These are phyloP conservation scores for Delitschia confertaspora DNA, from an alignment of 495 filamentous ascomycete genomes.

Conservation along the genomic window DNA sequence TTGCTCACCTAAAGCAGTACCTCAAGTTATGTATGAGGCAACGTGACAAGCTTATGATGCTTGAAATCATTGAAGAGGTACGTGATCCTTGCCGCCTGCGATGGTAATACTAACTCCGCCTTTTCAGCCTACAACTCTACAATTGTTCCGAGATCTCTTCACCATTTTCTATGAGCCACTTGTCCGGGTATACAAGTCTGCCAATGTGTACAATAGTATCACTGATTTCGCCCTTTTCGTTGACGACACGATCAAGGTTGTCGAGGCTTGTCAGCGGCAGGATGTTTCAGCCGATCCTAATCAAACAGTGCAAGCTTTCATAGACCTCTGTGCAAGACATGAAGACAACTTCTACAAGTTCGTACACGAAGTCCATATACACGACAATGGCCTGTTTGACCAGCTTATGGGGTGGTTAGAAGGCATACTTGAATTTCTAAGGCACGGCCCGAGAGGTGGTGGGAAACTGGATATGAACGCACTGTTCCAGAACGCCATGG, in stretches of 20 bases:
- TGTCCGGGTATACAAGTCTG: conserved; percentile 94
- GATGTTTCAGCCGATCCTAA: conserved; percentile 92
- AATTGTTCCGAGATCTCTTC: conserved; percentile 91
- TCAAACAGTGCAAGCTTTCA: conserved; percentile 97
- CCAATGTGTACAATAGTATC: conserved; percentile 93
- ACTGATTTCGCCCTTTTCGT: conserved; percentile 91
- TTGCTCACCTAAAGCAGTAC: conserved; percentile 88
- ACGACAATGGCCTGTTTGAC: conserved; percentile 93
- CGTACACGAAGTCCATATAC: conserved; percentile 94
- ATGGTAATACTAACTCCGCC: conserved; percentile 6
- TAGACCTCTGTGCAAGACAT: conserved; percentile 91
- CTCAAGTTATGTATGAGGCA: conserved; percentile 87
- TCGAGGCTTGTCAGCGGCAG: conserved; percentile 82
- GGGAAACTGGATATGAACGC: conserved; percentile 88
- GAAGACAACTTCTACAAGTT: conserved; percentile 98
- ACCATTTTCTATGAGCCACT: conserved; percentile 98
- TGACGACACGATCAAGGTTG: conserved; percentile 81
- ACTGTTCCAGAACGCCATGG: conserved; percentile 69
- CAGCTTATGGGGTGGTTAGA: conserved; percentile 96
- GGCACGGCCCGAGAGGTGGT: conserved; percentile 67
- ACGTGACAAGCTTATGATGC: conserved; percentile 95
- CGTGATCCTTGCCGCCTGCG: conserved; percentile 2
- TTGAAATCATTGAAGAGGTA: conserved; percentile 81
- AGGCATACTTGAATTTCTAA: conserved; percentile 87
- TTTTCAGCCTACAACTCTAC: conserved; percentile 64